Conservation (phyloP, 2,329 filamentous ascomycete species). For the Fusarium pseudonygamai region DNA sequence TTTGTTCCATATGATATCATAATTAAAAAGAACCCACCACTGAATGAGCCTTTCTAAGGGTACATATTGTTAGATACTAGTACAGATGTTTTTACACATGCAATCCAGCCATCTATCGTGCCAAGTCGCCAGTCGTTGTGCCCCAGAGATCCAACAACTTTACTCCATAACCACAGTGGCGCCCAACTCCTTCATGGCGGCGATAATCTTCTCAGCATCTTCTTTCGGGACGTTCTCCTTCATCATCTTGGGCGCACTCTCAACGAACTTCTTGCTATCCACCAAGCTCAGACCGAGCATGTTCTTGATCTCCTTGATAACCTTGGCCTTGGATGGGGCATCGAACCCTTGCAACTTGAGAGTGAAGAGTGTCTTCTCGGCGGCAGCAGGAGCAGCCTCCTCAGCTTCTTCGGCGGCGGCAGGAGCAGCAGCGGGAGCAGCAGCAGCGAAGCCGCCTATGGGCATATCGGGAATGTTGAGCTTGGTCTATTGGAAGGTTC, state of each 20-base stretch:
- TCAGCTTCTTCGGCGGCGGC: constrained; percentile 82
- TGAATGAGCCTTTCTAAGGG: constrained; percentile 31
- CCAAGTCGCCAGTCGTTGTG: constrained; percentile 39
- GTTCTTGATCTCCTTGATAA: constrained; percentile 99
- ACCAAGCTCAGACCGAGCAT: constrained; percentile 95
- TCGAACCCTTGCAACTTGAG: constrained; percentile 94
- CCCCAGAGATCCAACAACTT: constrained; percentile 38
- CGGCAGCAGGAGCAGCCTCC: constrained; percentile 85
- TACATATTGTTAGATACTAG: constrained; percentile 48
- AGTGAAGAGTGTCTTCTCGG: constrained; percentile 98
- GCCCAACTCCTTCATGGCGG: constrained; percentile 91
- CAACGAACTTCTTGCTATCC: constrained; percentile 99
- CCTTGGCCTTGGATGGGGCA: constrained; percentile 89
- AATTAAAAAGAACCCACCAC: constrained; percentile 29
- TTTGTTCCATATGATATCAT: constrained; percentile 20
- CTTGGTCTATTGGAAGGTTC: constrained; percentile 68
- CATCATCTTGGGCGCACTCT: constrained; percentile 97
- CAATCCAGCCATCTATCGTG: constrained; percentile 48
- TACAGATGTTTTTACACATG: constrained; percentile 54
- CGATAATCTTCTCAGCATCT: constrained; percentile 98
- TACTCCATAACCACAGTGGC: constrained; percentile 93
- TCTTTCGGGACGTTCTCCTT: constrained; percentile 99
- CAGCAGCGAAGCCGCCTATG: constrained; percentile 87
- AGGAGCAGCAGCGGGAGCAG: constrained; percentile 65
- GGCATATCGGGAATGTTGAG: constrained; percentile 99